phyloP scores from a whole-genome alignment of 1,284 basidiomycete genomes.

The Phylloboletellus chloephorus region DNA sequence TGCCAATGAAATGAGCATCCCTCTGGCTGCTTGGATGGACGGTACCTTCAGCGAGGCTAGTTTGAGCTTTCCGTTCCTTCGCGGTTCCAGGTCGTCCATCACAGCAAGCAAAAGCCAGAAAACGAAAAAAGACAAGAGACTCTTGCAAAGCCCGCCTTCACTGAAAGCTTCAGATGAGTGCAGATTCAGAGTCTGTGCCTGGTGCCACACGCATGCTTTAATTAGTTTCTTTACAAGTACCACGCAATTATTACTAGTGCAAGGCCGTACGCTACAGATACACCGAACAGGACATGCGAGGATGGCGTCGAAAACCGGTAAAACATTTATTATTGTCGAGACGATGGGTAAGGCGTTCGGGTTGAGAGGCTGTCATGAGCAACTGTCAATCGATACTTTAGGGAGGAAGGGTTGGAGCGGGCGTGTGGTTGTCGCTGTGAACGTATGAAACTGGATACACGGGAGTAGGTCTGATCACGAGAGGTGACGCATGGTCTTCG shows the following conservation, averaged over 20 bases:
- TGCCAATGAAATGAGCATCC: conserved; percentile 10
- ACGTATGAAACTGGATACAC: conserved; percentile 27
- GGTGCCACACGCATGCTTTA: conserved; percentile 4
- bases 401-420: background rate
- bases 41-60: conserved; percentile 29
- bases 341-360: background rate
- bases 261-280: conserved; percentile 14
- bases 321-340: conserved; percentile 9
- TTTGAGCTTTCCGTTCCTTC: conserved; percentile 10
- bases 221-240: conserved; percentile 3
- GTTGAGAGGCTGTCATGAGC: background rate
- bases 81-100: conserved; percentile 30
- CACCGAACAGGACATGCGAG: conserved; percentile 11
- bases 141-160: background rate
- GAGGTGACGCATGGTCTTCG: conserved; percentile 15
- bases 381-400: conserved; percentile 8
- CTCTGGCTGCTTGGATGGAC: background rate
- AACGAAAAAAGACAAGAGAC: background rate
- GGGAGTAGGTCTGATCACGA: conserved; percentile 27
- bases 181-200: no score
- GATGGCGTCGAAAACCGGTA: conserved; percentile 2
- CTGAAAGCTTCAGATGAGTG: background rate
- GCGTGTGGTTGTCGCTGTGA: conserved; percentile 13
- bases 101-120: conserved; percentile 1
- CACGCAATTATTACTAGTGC: conserved; percentile 8